A percentile compares a stretch with the other conserved stretches of the same genome.
Conservation (phyloP, 2,329 filamentous ascomycete genomes). For the Xylariaceae sp. region DNA sequence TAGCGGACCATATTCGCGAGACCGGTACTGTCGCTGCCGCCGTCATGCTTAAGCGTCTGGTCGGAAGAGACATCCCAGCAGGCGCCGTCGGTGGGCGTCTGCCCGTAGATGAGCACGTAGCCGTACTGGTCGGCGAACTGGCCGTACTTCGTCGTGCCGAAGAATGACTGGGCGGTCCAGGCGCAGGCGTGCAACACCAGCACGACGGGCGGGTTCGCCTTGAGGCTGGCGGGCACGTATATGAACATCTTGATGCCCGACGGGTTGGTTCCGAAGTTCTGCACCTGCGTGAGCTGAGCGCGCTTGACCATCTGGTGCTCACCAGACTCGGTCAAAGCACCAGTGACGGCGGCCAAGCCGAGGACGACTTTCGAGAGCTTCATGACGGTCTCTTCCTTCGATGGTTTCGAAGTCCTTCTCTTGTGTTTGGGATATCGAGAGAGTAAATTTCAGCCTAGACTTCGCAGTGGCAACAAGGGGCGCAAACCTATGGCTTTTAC, state of each 20-base stretch:
- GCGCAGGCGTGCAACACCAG: not conserved
- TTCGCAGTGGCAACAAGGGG: no score
- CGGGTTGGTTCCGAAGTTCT: constrained; percentile 1
- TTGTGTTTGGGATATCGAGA: no score
- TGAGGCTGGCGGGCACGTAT: not conserved
- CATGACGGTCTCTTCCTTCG: no score
- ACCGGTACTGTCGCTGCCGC: constrained; percentile 32
- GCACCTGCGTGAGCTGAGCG: not conserved
- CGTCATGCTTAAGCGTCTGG: constrained; percentile 28
- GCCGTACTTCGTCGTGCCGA: not conserved
- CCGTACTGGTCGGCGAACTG: not conserved
- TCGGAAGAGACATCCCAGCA: constrained; percentile 29
- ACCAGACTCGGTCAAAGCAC: no score
- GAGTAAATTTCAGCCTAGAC: no score
- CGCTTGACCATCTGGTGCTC: not conserved
- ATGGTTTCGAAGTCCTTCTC: no score
- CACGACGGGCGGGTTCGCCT: not conserved
- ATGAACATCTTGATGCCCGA: constrained; percentile 1
- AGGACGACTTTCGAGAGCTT: no score
- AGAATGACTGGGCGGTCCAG: not conserved
- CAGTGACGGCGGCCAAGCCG: no score
- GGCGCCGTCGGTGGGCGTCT: not conserved
- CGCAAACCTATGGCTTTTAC: no score
- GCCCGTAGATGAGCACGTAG: not conserved
- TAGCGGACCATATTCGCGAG: constrained; percentile 35